Evolutionary conservation across 352 stramenopile genomes (phyloP).

Genomic region (Pythium insidiosum): DNA sequence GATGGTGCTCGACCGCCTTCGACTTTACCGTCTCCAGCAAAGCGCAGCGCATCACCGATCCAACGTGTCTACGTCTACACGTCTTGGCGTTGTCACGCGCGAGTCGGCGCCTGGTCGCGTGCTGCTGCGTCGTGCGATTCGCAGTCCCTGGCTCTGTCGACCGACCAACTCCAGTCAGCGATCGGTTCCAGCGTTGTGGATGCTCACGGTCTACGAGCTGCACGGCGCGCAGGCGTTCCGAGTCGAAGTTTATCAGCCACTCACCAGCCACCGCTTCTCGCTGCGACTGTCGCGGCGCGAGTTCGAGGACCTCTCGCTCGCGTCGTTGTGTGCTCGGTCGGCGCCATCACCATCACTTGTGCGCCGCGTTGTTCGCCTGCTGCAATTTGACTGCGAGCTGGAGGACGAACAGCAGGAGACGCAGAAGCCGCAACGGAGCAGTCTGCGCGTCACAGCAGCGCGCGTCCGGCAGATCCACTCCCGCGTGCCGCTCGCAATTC

Average conservation of each 20-base stretch:
- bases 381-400: conserved; percentile 21
- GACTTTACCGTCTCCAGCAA: conserved; percentile 25
- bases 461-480: conserved; percentile 14
- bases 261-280: conserved; percentile 14
- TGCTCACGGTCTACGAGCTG: conserved; percentile 22
- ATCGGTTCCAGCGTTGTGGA: conserved; percentile 10
- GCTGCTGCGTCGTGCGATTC: conserved; percentile 25
- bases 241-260: conserved; percentile 34
- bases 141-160: conserved; percentile 14
- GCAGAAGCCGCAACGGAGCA: background rate
- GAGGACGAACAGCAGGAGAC: conserved; percentile 8
- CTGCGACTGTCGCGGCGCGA: conserved; percentile 13
- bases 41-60: too few relatives aligned
- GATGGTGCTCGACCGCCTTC: conserved; percentile 54
- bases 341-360: background rate
- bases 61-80: too few relatives aligned
- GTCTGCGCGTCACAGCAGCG: conserved; percentile 1
- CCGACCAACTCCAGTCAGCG: background rate
- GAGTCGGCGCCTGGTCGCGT: conserved; percentile 18
- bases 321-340: conserved; percentile 9
- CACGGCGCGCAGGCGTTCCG: conserved; percentile 14
- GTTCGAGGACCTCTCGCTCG: conserved; percentile 19
- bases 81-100: conserved; percentile 15
- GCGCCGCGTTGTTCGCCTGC: conserved; percentile 9
- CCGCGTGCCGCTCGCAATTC: conserved; percentile 38